Base-by-base conservation (phyloP, 2,329 filamentous ascomycete genomes). In the Cladosporium sp. region DNA sequence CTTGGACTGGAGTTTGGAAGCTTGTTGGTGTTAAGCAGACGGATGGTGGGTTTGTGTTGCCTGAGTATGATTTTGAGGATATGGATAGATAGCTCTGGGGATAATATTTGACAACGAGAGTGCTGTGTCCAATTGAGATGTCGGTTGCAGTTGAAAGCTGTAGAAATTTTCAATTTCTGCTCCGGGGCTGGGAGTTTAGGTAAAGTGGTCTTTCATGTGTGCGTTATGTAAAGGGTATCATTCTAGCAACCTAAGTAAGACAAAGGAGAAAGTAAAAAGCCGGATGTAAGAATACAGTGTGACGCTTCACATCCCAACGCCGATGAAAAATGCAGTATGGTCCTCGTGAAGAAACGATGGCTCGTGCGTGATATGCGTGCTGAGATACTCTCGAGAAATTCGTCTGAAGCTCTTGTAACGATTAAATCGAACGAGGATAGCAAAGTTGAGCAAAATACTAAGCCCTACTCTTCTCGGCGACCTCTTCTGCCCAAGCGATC, bases 401-500 rank as follows among this genome's bases (percentile, higher is more conserved):
- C 30, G 30, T 34, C 30, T 34, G 8, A 11, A 12, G 11, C 7
- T 12, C 30, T 34, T 34, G 30, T 8, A 12, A 28, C 3, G 5
- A 47, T 47, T 19, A 47, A 25, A 30, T 30, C 22, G n/a, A 30
- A 28, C 43, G 30, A 30, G 25, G 25, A 5, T 34, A 34, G 30
- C 30, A 34, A 34, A 34, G 7, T 12, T 34, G 30, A 34, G 43
- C 43, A 20, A 14, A 22, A 30, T 47, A 37, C 54, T 56, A 56
- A 19, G 42, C 40, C 22, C 54, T 42, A 36, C 54, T 60, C 63
- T 67, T 70, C 52, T 65, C 62, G 9, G 65, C 64, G 55, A 70
- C 61, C 61, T 74, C 71, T 47, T 70, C 68, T 3, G 65, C 65
- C 74, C 74, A 76, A 2, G 65, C 65, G 40, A 61, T 63, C 51